phyloP scores from a whole-genome alignment of 2,329 filamentous ascomycete genomes.

The Aspergillus luchuensis region DNA sequence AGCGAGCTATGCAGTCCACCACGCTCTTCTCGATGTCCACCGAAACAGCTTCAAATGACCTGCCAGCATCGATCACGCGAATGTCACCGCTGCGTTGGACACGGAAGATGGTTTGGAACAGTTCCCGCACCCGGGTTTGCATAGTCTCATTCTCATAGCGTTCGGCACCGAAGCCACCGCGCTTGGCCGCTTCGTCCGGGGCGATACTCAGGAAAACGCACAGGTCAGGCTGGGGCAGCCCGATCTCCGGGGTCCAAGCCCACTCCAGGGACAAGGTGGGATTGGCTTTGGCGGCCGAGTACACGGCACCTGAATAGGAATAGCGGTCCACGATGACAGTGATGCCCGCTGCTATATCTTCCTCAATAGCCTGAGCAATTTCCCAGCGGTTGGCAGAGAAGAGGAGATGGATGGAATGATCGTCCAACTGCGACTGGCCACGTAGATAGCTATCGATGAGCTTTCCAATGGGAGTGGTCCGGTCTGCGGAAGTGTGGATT shows the following conservation, averaged over 20 bases:
- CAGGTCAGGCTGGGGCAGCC: conserved; percentile 82
- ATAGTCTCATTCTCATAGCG: conserved; percentile 83
- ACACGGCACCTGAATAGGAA: conserved; percentile 92
- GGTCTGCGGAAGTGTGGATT: conserved; percentile 56
- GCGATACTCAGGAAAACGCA: conserved; percentile 85
- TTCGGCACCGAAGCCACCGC: conserved; percentile 88
- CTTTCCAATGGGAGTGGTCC: conserved; percentile 79
- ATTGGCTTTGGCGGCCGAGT: conserved; percentile 84
- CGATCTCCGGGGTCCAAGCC: conserved; percentile 82
- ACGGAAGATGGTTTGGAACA: conserved; percentile 64
- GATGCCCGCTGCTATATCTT: conserved; percentile 63
- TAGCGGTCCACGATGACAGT: conserved; percentile 89
- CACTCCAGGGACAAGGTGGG: conserved; percentile 70
- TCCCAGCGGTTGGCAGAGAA: conserved; percentile 95
- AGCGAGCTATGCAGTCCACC: conserved; percentile 31
- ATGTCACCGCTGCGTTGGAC: conserved; percentile 55
- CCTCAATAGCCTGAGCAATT: conserved; percentile 45
- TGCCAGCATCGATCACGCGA: conserved; percentile 57
- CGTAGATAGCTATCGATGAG: conserved; percentile 85
- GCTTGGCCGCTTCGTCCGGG: conserved; percentile 67
- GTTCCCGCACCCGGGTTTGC: conserved; percentile 73
- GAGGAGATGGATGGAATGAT: conserved; percentile 85
- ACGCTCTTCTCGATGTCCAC: conserved; percentile 38
- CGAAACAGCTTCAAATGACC: conserved; percentile 54
- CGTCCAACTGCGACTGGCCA: conserved; percentile 71